Percentiles rank a stretch among this genome's conserved stretches.
Conservation (phyloP, 768 basidiomycete species). For the Lentinula edodes region DNA sequence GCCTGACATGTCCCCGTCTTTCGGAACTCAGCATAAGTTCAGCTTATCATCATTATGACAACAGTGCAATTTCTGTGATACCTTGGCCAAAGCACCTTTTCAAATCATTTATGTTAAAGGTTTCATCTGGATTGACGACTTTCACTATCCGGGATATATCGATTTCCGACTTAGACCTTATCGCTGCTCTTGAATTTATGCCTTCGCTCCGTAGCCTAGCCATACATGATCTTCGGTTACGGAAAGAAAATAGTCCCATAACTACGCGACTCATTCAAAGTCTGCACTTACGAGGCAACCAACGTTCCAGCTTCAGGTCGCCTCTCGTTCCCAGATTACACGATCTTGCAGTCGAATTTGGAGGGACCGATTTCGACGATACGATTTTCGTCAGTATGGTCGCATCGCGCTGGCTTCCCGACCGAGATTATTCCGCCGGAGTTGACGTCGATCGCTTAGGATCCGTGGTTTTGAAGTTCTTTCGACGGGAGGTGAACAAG, state of each 20-base stretch:
- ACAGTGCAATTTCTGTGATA: neutral
- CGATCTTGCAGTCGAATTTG: neutral
- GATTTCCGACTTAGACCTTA: too few relatives aligned
- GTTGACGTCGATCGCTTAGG: neutral
- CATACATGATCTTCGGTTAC: neutral
- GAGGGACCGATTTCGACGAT: neutral
- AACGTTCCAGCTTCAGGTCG: neutral
- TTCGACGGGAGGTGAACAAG: neutral
- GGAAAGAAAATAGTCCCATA: neutral
- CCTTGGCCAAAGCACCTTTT: neutral
- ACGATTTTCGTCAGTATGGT: neutral
- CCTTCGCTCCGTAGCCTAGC: neutral
- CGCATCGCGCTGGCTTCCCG: neutral
- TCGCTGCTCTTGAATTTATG: neutral
- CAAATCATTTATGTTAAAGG: neutral
- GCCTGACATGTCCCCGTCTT: too few relatives aligned
- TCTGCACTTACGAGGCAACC: neutral
- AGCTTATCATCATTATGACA: too few relatives aligned
- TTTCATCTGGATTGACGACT: neutral
- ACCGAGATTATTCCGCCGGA: neutral
- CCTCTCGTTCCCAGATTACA: neutral
- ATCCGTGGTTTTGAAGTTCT: neutral
- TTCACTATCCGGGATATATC: too few relatives aligned
- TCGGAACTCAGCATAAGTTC: too few relatives aligned
- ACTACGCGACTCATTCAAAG: neutral